Conservation (phyloP, 139 green algal genomes). For the Picochlorum sp. region DNA sequence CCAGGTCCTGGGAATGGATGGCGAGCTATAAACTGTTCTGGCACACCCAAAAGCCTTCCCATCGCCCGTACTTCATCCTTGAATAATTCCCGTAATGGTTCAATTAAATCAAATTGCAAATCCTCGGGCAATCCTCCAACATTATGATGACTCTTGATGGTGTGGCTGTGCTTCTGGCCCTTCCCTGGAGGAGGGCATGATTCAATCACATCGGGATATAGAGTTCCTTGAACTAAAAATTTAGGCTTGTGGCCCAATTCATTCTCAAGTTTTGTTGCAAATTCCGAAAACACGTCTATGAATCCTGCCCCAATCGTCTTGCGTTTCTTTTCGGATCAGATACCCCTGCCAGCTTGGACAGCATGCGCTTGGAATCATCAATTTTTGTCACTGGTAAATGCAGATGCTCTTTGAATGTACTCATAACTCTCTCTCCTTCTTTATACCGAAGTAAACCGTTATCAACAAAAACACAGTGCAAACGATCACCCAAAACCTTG, state of each 20-base stretch:
- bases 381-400: conserved; percentile 93
- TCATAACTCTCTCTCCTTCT: conserved; percentile 91
- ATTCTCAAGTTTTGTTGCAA: conserved; percentile 60
- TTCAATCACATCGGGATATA: conserved; percentile 99
- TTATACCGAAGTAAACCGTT: conserved; percentile 92
- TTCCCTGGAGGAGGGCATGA: conserved; percentile 89
- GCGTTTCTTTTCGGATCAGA: conserved; percentile 91
- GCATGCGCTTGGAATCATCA: conserved; percentile 64
- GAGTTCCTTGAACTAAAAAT: conserved; percentile 88
- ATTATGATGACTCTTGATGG: conserved; percentile 99
- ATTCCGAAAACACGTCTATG: conserved; percentile 88
- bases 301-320: conserved; percentile 96
- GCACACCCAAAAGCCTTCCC: conserved; percentile 52
- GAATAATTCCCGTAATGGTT: conserved; percentile 97
- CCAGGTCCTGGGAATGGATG: conserved; percentile 97
- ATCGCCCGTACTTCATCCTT: conserved; percentile 77
- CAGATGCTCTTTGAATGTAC: conserved; percentile 91
- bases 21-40: conserved; percentile 77
- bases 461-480: conserved; percentile 99
- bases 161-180: conserved; percentile 96
- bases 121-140: conserved; percentile 96
- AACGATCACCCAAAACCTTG: conserved; percentile 84
- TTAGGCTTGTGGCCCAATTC: conserved; percentile 58
- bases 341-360: conserved; percentile 53
- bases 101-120: conserved; percentile 91